Base-by-base conservation (phyloP, 2,329 filamentous ascomycete genomes). In the Aschersonia sp. region DNA sequence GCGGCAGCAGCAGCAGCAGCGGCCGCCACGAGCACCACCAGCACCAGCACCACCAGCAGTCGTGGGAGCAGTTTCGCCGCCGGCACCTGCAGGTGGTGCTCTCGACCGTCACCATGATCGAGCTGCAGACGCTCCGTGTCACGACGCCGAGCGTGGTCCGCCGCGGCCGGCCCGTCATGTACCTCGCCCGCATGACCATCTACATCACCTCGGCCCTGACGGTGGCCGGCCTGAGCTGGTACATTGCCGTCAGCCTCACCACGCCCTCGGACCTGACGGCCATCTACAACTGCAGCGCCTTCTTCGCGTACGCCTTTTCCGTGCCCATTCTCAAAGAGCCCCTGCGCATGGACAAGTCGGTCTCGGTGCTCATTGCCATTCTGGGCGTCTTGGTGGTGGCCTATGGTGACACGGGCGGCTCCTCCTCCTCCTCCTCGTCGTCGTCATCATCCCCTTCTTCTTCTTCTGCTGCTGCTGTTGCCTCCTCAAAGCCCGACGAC, bases 211-310 rank as follows among this genome's bases (percentile, higher is more conserved):
- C 75, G 47, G 81, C 89, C 6, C 73, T 98, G 49, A 98, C 92
- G 2, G 71, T 97, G 40, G 92, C 90, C 1, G 92, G 92, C 30
- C 78, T 89, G 46, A 90, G 84, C 57, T 98, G 92, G 92, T 98
- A 97, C 60, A 74, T 97, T 37, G 90, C 92, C 12, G 90, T 98
- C 50, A 86, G 87, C 65, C 68, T 95, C 71, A 98, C 92, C 1
- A 95, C 86, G 4, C 85, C 92, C 3, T 88, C 85, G 54, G 92
- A 98, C 64, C 68, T 98, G 57, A 98, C 92, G 1, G 92, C 92
- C 47, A 98, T 98, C 57, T 98, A 98, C 75, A 98, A 98, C 68
- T 98, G 92, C 72, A 94, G 87, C 47, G 90, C 92, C 50, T 98
- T 98, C 67, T 98, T 98, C 63, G 92, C 92, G 45, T 98, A 98